Evolutionary conservation across 75 land plant genomes (phyloP).

Genomic region (Pinus tabuliformis): DNA sequence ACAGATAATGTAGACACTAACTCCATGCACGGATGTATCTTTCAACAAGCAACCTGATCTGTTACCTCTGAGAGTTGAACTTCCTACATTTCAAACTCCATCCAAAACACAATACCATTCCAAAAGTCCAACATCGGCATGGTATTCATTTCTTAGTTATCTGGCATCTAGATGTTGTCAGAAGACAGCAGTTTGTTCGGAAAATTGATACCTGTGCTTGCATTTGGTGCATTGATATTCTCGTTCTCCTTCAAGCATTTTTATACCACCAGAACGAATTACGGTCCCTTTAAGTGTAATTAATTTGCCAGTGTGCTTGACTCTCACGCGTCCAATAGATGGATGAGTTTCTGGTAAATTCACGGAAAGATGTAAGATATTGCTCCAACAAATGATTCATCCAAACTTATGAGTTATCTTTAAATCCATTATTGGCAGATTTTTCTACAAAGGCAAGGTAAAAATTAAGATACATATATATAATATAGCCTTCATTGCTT

Average conservation of each 20-base stretch:
- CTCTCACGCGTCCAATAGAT: slow-evolving; percentile 81
- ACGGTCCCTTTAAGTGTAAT: slow-evolving; percentile 92
- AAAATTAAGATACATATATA: background rate
- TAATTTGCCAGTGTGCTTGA: slow-evolving; percentile 73
- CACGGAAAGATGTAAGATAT: slow-evolving; percentile 4
- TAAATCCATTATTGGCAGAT: background rate
- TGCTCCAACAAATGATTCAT: background rate
- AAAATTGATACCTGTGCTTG: slow-evolving; percentile 55
- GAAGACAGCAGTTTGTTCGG: background rate
- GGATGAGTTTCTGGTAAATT: slow-evolving; percentile 67
- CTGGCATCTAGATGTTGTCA: background rate
- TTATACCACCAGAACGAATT: slow-evolving; percentile 84
- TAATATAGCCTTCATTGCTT: background rate
- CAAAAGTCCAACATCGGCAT: background rate
- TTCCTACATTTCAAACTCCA: background rate
- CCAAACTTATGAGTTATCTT: background rate
- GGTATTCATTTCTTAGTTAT: background rate
- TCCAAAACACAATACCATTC: background rate
- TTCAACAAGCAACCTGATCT: background rate
- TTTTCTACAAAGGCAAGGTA: background rate
- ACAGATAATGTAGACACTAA: background rate
- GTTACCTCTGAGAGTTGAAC: background rate
- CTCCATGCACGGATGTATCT: background rate
- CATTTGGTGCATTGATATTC: slow-evolving; percentile 79
- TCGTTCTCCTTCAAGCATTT: slow-evolving; percentile 91